These are phyloP conservation scores for Ceratobasidium sp. DNA, from an alignment of 1,284 basidiomycete genomes.

Conservation along the genomic window DNA sequence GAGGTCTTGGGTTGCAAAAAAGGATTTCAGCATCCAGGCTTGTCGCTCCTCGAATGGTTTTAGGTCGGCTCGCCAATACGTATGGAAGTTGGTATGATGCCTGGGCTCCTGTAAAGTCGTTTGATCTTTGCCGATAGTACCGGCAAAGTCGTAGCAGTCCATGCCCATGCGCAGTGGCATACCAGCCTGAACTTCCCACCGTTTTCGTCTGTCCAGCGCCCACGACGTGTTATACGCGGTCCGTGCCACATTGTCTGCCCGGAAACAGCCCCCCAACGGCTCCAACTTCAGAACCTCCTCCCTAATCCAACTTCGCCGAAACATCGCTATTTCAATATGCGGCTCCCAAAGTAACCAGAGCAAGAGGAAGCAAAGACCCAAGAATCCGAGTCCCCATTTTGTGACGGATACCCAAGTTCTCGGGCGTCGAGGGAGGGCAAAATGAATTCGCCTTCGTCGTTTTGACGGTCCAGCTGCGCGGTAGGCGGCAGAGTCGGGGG, in stretches of 20 bases:
- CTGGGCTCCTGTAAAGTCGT: slow-evolving; percentile 52
- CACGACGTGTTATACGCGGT: slow-evolving; percentile 67
- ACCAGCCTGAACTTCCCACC: slow-evolving; percentile 81
- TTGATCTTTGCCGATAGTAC: slow-evolving; percentile 67
- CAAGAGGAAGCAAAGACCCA: slow-evolving; percentile 57
- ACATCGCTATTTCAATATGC: slow-evolving; percentile 84
- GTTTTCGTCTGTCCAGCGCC: slow-evolving; percentile 70
- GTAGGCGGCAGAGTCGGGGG: slow-evolving; percentile 46
- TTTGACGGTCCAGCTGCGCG: slow-evolving; percentile 44
- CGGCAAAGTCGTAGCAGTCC: slow-evolving; percentile 90
- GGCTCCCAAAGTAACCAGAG: slow-evolving; percentile 76
- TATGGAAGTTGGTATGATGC: slow-evolving; percentile 78
- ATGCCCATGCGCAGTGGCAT: slow-evolving; percentile 79
- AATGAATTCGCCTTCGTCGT: slow-evolving; percentile 41
- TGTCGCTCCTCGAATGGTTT: slow-evolving; percentile 81
- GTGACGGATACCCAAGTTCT: slow-evolving; percentile 42
- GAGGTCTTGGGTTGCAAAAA: slow-evolving; percentile 88
- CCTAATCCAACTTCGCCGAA: slow-evolving; percentile 79
- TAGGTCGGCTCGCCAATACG: slow-evolving; percentile 91
- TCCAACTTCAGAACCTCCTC: slow-evolving; percentile 74
- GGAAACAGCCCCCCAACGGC: slow-evolving; percentile 81
- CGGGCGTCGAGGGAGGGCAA: slow-evolving; percentile 41
- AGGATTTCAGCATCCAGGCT: slow-evolving; percentile 88
- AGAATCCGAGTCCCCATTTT: slow-evolving; percentile 37
- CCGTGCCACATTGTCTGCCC: slow-evolving; percentile 68